Conservation (phyloP, 2,329 filamentous ascomycete genomes). For the Huntiella omanensis region DNA sequence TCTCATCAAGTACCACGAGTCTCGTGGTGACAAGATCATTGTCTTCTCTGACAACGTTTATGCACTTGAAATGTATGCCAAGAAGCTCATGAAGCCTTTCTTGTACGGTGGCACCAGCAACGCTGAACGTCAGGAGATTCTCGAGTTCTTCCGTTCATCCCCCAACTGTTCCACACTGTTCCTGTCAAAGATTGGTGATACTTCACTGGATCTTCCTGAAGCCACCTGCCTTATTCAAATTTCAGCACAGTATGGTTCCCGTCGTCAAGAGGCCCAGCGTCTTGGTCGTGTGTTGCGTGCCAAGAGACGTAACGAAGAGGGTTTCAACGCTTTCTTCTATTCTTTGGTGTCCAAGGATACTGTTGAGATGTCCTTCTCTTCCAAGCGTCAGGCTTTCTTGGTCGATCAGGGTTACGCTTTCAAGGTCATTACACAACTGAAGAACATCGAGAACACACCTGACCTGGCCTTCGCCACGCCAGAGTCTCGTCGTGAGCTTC, state of each 20-base stretch:
- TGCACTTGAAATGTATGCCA: slow-evolving; percentile 68
- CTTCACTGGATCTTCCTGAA: slow-evolving; percentile 90
- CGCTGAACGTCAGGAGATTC: slow-evolving; percentile 63
- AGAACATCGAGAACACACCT: slow-evolving; percentile 71
- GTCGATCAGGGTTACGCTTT: slow-evolving; percentile 98
- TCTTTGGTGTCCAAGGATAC: slow-evolving; percentile 94
- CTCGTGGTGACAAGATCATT: slow-evolving; percentile 88
- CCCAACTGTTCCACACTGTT: slow-evolving; percentile 82
- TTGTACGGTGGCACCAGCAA: slow-evolving; percentile 84
- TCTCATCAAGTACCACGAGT: slow-evolving; percentile 94
- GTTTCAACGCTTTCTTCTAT: slow-evolving; percentile 98
- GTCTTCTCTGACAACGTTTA: slow-evolving; percentile 98
- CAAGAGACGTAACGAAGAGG: slow-evolving; percentile 90
- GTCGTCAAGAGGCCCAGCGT: slow-evolving; percentile 87
- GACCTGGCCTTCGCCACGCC: slow-evolving; percentile 64
- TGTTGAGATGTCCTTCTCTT: slow-evolving; percentile 93
- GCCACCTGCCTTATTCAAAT: slow-evolving; percentile 95
- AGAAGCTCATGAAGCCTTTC: slow-evolving; percentile 67
- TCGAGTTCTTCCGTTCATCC: slow-evolving; percentile 93
- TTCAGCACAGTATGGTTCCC: slow-evolving; percentile 90
- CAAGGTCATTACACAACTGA: slow-evolving; percentile 92
- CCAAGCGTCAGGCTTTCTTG: slow-evolving; percentile 88
- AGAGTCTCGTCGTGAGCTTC: slow-evolving; percentile 62
- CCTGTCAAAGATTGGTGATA: slow-evolving; percentile 93
- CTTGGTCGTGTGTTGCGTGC: slow-evolving; percentile 84